Evolutionary conservation across 2,329 filamentous ascomycete genomes (phyloP).

Genomic region (Xylariales sp.): DNA sequence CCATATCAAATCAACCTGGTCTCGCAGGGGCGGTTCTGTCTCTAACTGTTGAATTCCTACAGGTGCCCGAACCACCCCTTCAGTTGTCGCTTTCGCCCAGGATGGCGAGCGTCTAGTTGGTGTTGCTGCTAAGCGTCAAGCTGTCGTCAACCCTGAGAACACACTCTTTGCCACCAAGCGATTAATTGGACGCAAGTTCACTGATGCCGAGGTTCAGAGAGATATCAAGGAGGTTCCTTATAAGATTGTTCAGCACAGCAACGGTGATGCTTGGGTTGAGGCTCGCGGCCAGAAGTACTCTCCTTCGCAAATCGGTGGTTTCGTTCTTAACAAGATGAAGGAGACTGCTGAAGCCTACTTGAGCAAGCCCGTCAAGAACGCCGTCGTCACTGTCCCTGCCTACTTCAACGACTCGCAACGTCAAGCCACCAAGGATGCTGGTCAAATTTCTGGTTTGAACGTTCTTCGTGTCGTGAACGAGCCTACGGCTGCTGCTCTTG

Average conservation of each 20-base stretch:
- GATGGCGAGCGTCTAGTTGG: constrained; percentile 94
- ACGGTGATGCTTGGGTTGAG: constrained; percentile 94
- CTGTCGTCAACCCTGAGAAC: constrained; percentile 97
- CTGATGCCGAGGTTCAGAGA: constrained; percentile 87
- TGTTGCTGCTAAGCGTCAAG: constrained; percentile 96
- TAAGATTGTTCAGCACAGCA: constrained; percentile 96
- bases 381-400: constrained; percentile 92
- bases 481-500: constrained; percentile 91
- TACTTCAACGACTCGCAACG: constrained; percentile 99
- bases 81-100: constrained; percentile 91
- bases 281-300: constrained; percentile 94
- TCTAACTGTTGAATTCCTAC: constrained; percentile 3
- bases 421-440: constrained; percentile 97
- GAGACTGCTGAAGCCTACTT: constrained; percentile 95
- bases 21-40: constrained; percentile 9
- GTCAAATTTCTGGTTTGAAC: constrained; percentile 92
- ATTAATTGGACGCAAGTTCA: constrained; percentile 97
- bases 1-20: no score
- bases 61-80: constrained; percentile 89
- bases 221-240: constrained; percentile 97
- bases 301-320: constrained; percentile 96
- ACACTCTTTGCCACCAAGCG: constrained; percentile 98
- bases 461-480: constrained; percentile 98
- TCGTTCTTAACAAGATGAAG: constrained; percentile 98
- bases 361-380: constrained; percentile 87